These are phyloP conservation scores for Syzygium malaccense DNA, from an alignment of 441 rosid genomes.

Conservation along the genomic window DNA sequence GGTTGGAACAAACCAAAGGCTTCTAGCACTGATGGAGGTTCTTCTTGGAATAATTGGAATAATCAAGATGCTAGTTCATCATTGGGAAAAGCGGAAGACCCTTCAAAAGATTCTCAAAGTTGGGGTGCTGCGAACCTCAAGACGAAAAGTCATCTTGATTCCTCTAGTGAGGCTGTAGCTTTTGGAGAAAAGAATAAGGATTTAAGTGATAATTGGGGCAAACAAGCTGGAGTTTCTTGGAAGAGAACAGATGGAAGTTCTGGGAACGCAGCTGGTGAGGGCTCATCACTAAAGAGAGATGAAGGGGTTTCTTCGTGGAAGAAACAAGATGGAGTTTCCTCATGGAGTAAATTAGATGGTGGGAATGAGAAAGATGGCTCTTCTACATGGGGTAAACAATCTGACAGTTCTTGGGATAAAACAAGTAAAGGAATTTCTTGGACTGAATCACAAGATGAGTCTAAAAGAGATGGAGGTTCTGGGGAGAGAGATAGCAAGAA, in stretches of 20 bases:
- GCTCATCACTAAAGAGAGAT: background rate
- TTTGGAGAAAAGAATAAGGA: conserved; percentile 24
- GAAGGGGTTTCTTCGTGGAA: conserved; percentile 2
- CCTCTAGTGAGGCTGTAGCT: background rate
- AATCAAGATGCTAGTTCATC: background rate
- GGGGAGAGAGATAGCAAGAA: background rate
- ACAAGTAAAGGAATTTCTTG: background rate
- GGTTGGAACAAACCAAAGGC: conserved; percentile 21
- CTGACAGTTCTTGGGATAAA: background rate
- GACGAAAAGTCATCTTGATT: background rate
- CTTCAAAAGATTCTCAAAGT: conserved; percentile 1
- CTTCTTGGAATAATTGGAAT: conserved; percentile 8
- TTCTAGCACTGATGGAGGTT: conserved; percentile 1
- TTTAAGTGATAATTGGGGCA: conserved; percentile 7
- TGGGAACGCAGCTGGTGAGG: background rate
- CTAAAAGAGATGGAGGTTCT: background rate
- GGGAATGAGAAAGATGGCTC: background rate
- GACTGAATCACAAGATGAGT: background rate
- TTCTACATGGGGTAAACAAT: background rate
- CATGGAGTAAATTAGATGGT: background rate
- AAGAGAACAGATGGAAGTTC: conserved; percentile 1
- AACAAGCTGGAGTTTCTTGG: conserved; percentile 5
- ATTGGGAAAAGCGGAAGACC: conserved; percentile 1
- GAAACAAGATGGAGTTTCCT: conserved; percentile 1
- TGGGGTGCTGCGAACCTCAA: conserved; percentile 3